These are phyloP conservation scores for Candida hungchunana DNA, from an alignment of 805 yeast species.

Conservation along the genomic window DNA sequence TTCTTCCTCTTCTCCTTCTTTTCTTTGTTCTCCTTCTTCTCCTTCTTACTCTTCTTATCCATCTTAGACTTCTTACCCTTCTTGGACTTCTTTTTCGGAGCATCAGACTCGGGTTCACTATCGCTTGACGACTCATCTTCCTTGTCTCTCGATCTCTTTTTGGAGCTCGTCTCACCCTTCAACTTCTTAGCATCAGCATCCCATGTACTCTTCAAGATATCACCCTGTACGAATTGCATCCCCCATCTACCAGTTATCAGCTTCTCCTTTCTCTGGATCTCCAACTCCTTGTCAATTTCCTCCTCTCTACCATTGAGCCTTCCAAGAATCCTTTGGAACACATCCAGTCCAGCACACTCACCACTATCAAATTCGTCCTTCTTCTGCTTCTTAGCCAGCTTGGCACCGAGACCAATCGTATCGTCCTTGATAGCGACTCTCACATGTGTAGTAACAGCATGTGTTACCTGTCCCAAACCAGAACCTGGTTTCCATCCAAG, in stretches of 20 bases:
- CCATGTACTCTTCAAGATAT: slow-evolving; percentile 78
- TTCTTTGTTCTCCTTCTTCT: slow-evolving; percentile 25
- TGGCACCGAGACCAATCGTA: slow-evolving; percentile 86
- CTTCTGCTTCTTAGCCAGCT: slow-evolving; percentile 50
- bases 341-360: slow-evolving; percentile 88
- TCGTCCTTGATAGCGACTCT: slow-evolving; percentile 81
- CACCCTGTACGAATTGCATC: slow-evolving; percentile 82
- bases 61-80: slow-evolving; percentile 26
- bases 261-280: slow-evolving; percentile 60
- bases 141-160: slow-evolving; percentile 29
- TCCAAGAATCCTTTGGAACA: slow-evolving; percentile 86
- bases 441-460: slow-evolving; percentile 75
- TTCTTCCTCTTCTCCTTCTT: slow-evolving; percentile 25
- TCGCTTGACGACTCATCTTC: slow-evolving; percentile 25
- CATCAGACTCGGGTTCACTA: slow-evolving; percentile 19
- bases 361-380: slow-evolving; percentile 72
- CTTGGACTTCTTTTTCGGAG: slow-evolving; percentile 23
- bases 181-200: slow-evolving; percentile 50
- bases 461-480: slow-evolving; percentile 72
- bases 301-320: slow-evolving; percentile 84
- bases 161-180: slow-evolving; percentile 16
- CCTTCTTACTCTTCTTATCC: slow-evolving; percentile 27
- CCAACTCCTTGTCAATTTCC: slow-evolving; percentile 58
- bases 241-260: slow-evolving; percentile 88
- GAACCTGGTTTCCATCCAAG: slow-evolving; percentile 92